Percentiles rank a stretch among this genome's conserved stretches.
Conservation (phyloP, 208 protist genomes). For the Trypanosomatidae sp. region DNA sequence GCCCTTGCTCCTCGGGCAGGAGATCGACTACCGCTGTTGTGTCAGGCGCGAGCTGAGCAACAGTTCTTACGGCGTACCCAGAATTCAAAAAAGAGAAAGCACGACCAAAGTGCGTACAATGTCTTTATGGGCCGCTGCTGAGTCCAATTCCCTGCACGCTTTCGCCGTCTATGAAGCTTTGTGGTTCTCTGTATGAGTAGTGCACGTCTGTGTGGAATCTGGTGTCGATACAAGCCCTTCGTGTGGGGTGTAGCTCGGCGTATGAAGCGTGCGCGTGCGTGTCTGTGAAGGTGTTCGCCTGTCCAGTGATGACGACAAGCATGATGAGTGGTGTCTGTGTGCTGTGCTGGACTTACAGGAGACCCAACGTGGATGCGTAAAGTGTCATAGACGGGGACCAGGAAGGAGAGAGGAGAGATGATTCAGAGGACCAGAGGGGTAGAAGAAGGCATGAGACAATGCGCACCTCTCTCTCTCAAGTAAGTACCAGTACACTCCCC, state of each 20-base stretch:
- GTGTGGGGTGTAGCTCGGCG: background rate
- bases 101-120: background rate
- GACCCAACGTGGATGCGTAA: background rate
- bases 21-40: background rate
- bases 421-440: background rate
- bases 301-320: background rate
- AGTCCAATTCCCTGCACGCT: background rate
- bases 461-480: background rate
- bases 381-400: background rate
- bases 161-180: background rate
- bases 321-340: background rate
- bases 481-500: background rate
- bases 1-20: background rate
- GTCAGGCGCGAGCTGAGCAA: background rate
- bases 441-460: background rate
- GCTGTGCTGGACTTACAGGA: background rate
- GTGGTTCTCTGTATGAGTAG: background rate
- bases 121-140: background rate
- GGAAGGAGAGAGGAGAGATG: background rate
- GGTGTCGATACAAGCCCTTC: background rate
- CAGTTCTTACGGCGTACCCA: background rate
- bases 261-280: background rate
- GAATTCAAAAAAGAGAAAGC: too few relatives aligned
- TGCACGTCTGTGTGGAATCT: background rate
- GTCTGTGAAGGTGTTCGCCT: slow-evolving; percentile 8